Evolutionary conservation across 345 rosid species (phyloP).

Genomic region (Salix udensis): DNA sequence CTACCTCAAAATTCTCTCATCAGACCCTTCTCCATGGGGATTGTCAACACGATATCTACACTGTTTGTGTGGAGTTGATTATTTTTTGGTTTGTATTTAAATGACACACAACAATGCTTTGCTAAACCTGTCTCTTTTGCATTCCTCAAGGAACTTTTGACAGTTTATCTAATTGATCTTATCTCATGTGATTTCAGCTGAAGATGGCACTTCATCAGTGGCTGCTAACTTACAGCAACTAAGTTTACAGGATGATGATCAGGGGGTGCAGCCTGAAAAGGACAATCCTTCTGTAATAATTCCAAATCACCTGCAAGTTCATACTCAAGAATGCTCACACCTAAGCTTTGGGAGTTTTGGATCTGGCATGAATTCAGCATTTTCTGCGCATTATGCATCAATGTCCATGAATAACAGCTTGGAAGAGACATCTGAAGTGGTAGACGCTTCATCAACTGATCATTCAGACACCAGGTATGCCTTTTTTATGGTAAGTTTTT

Average conservation of each 20-base stretch:
- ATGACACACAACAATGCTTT: background rate
- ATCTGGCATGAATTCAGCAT: slow-evolving; percentile 43
- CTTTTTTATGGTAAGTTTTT: background rate
- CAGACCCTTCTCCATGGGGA: background rate
- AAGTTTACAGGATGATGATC: slow-evolving; percentile 53
- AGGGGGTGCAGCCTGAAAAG: slow-evolving; percentile 48
- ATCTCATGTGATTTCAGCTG: slow-evolving; percentile 43
- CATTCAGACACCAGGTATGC: slow-evolving; percentile 67
- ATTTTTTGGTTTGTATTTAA: background rate
- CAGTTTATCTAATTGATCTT: slow-evolving; percentile 3
- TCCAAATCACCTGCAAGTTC: slow-evolving; percentile 89
- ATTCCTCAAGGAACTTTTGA: slow-evolving; percentile 2
- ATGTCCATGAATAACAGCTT: slow-evolving; percentile 49
- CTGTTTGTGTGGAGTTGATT: background rate
- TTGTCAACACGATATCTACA: background rate
- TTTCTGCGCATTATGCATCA: slow-evolving; percentile 51
- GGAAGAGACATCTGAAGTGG: slow-evolving; percentile 55
- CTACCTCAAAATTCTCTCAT: background rate
- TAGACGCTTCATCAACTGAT: slow-evolving; percentile 43
- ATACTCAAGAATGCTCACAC: slow-evolving; percentile 75
- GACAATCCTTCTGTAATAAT: slow-evolving; percentile 76
- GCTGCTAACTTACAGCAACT: slow-evolving; percentile 55
- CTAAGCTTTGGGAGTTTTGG: slow-evolving; percentile 98
- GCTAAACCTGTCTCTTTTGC: background rate
- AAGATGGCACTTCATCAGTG: slow-evolving; percentile 50